Base-by-base conservation (phyloP, 805 yeast genomes). In the Scheffersomyces coipomensis region DNA sequence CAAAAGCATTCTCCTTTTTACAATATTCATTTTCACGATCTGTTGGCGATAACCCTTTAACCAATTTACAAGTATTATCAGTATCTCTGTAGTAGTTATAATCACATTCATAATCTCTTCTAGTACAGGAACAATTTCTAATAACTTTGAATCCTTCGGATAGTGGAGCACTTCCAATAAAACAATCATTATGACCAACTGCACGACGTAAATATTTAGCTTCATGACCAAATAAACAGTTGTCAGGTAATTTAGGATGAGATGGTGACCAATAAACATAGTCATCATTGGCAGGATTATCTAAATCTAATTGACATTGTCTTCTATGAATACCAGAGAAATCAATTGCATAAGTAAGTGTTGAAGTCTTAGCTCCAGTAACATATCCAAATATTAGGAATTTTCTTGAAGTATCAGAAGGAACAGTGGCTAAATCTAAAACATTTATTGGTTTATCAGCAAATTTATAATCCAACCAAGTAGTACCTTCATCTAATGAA, bases 91-190 rank as follows among this genome's bases (percentile, higher is more conserved):
- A 76, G 60, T 72, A 90, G 62, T 90, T 90, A 68, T 81, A 88
- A 60, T 93, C 99, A 74, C 99, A 93, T 62, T 93, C 99, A 55
- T 69, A 93, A 51, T 91, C 99, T 37, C 76, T 75, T 60, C 96
- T 76, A 0, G 93, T 74, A 66, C 99, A 93, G 1, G 83, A 57
- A 66, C 99, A 93, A 58, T 86, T 82, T 43, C 79, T 69, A 9
- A 75, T 57, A 10, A 75, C 68, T 47, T 72, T 74, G 53, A 71
- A 76, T 1, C 86, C 89, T 21, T 76, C 67, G 19, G 66, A 57
- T 30, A 86, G 68, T 9, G 75, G 75, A 3, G 81, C 79, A 38
- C 77, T 77, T 11, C 83, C 83, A 45, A 88, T 82, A 53, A 81
- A 85, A 62, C 96, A 91, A 46, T 81, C 78, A 13, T 64, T 45